Evolutionary conservation across 139 green algal species (phyloP), one percentile per base, ranked within the genome.

Genomic region (Micractinium conductrix): DNA sequence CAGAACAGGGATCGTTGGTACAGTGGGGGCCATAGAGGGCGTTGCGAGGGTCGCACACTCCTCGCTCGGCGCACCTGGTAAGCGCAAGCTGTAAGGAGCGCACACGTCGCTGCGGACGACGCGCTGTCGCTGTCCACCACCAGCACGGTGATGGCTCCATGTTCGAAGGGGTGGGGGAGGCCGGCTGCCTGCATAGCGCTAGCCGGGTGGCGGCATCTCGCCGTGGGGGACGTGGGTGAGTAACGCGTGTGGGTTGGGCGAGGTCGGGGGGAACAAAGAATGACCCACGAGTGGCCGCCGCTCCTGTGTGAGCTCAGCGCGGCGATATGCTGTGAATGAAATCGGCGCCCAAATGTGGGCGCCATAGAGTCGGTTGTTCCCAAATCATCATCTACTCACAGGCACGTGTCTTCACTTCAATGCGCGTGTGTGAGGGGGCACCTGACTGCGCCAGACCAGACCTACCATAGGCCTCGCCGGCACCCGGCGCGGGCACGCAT

Each of bases 71-170:
- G 43, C 12, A 83, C 69, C 58, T 37, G 28, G 28, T 82, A 87
- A 26, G 45, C 50, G 24, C 33, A n/a, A 19, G 80, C 62, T 22
- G 71, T 5, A 65, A 88, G 65, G 40, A 88, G 79, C 62, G 40
- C 9, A 37, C 81, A 38, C n/a, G 85, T 85, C 60, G 22, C 45
- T 38, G 55, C 50, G 12, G 78, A 48, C 22, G 26, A 81, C 50
- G n/a, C 40, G 30, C 33, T n/a, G 12, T 74, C 79, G 53, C 22
- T 65, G 82, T 88, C 85, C 21, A 88, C 65, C 42, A 88, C 85
- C 63, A 88, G 69, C 12, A 86, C 78, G 33, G 58, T 83, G 58
- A 83, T 72, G 33, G 44, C n/a, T 67, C 38, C 42, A 14, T 28
- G 42, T 17, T 55, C 33, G 48, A n/a, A n/a, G n/a, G n/a, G n/a